Evolutionary conservation across 2,329 filamentous ascomycete species (phyloP), one percentile per base, ranked within the genome.

Genomic region (Xylaria polymorpha): DNA sequence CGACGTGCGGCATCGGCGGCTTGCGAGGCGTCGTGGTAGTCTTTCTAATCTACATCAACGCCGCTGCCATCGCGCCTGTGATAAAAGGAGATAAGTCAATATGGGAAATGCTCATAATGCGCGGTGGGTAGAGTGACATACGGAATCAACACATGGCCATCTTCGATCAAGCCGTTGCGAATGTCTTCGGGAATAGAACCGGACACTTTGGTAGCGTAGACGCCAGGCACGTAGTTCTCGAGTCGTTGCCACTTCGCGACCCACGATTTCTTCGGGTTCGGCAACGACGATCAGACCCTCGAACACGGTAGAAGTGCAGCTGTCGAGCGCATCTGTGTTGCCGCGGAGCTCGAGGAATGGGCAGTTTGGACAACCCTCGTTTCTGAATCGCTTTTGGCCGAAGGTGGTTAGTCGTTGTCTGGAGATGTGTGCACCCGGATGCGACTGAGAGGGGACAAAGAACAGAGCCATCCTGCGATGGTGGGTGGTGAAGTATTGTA

Each of bases 231-330:
- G 80, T 97, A 98, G 64, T 89, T 89, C 79, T 98, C 93, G 68
- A 99, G 83, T 9, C 96, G 89, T 85, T 98, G 94, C 92, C 94
- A 98, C 79, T 93, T 93, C n/a, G 95, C 94, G 58, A 98, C 93
- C 96, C 96, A 99, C 77, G 93, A 97, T 74, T 86, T 88, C 51
- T 84, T 83, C n/a, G 94, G 94, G 79, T 98, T 91, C 57, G 91
- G 91, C 89, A 44, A 98, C 87, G 48, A 93, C 90, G 79, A 98
- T 93, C 72, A 98, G 83, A 57, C 96, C 96, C 81, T 99, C 96
- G 79, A 96, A 99, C 73, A 98, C 94, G 78, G 95, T 93, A 15
- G 94, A 97, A 22, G 96, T 99, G 87, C 94, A 98, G 83, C 94
- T 93, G 79, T 93, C 90, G 77, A 98, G 92, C 72, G 90, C 88